Conservation (phyloP, 768 basidiomycete genomes). For the Amanita polypyramis region DNA sequence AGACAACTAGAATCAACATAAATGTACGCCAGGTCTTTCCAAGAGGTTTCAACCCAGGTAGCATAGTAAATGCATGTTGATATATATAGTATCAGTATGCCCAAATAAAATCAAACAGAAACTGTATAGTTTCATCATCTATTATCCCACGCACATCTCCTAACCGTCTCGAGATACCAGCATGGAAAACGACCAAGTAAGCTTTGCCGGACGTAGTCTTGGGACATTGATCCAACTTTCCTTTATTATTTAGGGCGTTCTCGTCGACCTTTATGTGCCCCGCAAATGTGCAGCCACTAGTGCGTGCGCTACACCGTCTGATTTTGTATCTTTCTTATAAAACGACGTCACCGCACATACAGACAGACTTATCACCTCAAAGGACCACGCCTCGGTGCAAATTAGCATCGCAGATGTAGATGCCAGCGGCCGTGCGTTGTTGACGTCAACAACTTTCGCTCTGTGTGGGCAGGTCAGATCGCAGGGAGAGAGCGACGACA, state of each 20-base stretch:
- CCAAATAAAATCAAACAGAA: not conserved
- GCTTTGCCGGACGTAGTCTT: slow-evolving; percentile 17
- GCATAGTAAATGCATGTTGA: not conserved
- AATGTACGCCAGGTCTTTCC: slow-evolving; percentile 89
- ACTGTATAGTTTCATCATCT: slow-evolving; percentile 27
- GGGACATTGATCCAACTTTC: slow-evolving; percentile 5
- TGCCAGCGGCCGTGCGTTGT: slow-evolving; percentile 67
- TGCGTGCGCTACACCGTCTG: slow-evolving; percentile 31
- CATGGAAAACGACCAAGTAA: slow-evolving; percentile 90
- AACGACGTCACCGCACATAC: too few species aligned
- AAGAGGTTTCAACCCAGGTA: slow-evolving; percentile 42
- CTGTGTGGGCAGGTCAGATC: slow-evolving; percentile 91
- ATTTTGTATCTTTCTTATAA: not conserved
- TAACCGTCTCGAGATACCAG: slow-evolving; percentile 25
- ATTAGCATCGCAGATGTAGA: slow-evolving; percentile 94
- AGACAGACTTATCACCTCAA: slow-evolving; percentile 98
- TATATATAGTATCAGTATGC: too few species aligned
- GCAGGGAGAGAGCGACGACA: slow-evolving; percentile 94
- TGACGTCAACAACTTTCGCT: slow-evolving; percentile 83
- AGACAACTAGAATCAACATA: slow-evolving; percentile 71
- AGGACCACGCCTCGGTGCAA: slow-evolving; percentile 98
- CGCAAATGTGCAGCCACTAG: slow-evolving; percentile 98
- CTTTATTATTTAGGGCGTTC: slow-evolving; percentile 59
- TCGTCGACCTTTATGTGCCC: slow-evolving; percentile 99
- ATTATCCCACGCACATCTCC: slow-evolving; percentile 24